These are phyloP conservation scores for Calonectria pseudoreteaudii DNA, from an alignment of 2,329 filamentous ascomycete genomes.

Conservation along the genomic window DNA sequence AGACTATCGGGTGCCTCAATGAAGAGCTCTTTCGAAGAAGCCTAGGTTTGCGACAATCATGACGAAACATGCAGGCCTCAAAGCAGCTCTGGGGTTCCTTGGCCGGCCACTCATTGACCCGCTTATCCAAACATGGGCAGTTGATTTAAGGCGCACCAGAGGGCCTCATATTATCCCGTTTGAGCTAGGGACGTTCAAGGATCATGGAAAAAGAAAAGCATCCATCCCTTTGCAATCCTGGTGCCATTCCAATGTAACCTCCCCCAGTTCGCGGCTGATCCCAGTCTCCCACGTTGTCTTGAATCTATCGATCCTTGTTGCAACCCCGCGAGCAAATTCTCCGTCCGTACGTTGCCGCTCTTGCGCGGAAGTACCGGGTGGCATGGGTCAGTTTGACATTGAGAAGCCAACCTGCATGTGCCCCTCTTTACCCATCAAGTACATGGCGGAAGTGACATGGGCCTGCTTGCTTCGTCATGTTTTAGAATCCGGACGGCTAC, in stretches of 20 bases:
- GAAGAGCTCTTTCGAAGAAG: neutral
- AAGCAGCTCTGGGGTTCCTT: neutral
- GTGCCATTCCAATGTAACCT: conserved; percentile 20
- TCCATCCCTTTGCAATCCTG: neutral
- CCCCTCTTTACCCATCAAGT: neutral
- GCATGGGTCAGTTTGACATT: neutral
- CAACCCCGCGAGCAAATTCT: conserved; percentile 5
- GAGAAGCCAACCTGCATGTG: neutral
- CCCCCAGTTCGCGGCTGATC: conserved; percentile 18
- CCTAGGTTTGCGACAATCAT: neutral
- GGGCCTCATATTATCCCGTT: neutral
- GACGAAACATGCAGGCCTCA: conserved; percentile 3
- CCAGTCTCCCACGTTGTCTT: conserved; percentile 20
- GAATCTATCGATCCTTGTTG: conserved; percentile 14
- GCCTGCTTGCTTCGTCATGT: neutral
- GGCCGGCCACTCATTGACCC: neutral
- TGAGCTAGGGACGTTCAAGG: conserved; percentile 3
- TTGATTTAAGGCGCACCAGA: conserved; percentile 7
- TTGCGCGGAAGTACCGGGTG: neutral
- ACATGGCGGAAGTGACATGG: neutral
- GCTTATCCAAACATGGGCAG: neutral
- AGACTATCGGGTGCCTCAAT: neutral
- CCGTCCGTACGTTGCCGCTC: neutral
- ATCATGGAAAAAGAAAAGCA: conserved; percentile 1
- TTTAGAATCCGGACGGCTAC: neutral